Evolutionary conservation across 176 grass and related monocot genomes (phyloP).

Genomic region (Themeda triandra): DNA sequence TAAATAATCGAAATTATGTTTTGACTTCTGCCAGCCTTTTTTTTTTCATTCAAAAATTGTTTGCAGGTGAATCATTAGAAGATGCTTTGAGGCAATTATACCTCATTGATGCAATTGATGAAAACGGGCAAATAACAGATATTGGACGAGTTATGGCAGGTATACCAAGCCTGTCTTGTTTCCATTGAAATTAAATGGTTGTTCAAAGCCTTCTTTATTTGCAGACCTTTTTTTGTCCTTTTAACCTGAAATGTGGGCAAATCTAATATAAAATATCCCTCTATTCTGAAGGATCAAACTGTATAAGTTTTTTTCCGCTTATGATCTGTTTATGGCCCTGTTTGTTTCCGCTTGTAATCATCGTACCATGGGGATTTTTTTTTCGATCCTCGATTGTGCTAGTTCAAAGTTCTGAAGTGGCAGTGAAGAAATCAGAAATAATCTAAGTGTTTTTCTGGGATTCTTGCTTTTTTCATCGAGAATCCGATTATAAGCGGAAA

Average conservation of each 20-base stretch:
- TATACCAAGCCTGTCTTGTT: conserved; percentile 15
- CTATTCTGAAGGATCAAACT: background rate
- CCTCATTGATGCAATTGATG: conserved; percentile 97
- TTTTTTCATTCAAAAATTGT: conserved; percentile 17
- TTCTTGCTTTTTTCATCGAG: background rate
- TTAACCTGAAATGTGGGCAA: background rate
- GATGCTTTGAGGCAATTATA: conserved; percentile 97
- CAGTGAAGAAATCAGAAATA: background rate
- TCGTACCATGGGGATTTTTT: background rate
- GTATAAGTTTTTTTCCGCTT: background rate
- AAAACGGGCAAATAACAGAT: conserved; percentile 82
- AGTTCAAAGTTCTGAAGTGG: background rate
- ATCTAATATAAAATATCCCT: background rate
- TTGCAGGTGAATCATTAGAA: conserved; percentile 89
- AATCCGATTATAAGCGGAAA: background rate
- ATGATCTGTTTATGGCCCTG: background rate
- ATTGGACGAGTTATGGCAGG: conserved; percentile 82
- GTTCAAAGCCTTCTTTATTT: background rate
- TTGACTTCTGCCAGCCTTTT: background rate
- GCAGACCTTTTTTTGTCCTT: background rate
- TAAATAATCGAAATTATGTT: background rate
- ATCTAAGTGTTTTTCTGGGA: background rate
- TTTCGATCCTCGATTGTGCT: background rate
- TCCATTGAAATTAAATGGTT: background rate
- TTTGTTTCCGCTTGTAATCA: background rate